phyloP scores from a whole-genome alignment of 257 asterid genomes.

The Solanum ossicruentum region DNA sequence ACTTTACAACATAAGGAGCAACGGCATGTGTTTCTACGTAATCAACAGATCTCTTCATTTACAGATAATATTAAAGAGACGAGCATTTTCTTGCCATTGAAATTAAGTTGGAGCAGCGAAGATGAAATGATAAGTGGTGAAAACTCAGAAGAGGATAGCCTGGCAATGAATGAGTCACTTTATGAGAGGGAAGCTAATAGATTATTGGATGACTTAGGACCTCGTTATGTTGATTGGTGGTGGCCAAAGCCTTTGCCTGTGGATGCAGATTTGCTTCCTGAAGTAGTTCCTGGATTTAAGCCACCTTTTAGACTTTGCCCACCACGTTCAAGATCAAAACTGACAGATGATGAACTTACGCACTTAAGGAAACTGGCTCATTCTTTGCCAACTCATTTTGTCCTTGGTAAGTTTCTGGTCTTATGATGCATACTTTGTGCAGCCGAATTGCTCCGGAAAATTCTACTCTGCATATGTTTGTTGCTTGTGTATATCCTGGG shows the following conservation, averaged over 20 bases:
- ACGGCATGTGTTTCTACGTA: slow-evolving; percentile 3
- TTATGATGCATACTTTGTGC: background rate
- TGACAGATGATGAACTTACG: slow-evolving; percentile 70
- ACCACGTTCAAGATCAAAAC: slow-evolving; percentile 55
- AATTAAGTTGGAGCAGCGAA: slow-evolving; percentile 11
- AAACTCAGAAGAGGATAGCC: slow-evolving; percentile 21
- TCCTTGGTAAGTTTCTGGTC: slow-evolving; percentile 43
- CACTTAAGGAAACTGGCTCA: slow-evolving; percentile 72
- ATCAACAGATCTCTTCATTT: slow-evolving; percentile 12
- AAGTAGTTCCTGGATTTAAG: slow-evolving; percentile 57
- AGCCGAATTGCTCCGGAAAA: background rate
- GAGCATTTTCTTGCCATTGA: slow-evolving; percentile 4
- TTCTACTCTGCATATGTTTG: background rate
- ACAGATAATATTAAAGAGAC: slow-evolving; percentile 1
- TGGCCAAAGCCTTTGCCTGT: slow-evolving; percentile 83
- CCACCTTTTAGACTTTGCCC: slow-evolving; percentile 67
- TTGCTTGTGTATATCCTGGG: background rate
- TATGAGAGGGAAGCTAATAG: slow-evolving; percentile 79
- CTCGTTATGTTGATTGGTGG: slow-evolving; percentile 98
- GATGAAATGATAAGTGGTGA: slow-evolving; percentile 15
- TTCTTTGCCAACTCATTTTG: slow-evolving; percentile 82
- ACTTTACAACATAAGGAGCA: slow-evolving; percentile 5
- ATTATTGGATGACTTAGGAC: slow-evolving; percentile 80
- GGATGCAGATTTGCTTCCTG: slow-evolving; percentile 85
- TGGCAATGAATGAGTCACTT: slow-evolving; percentile 28